Evolutionary conservation across 208 protist genomes (phyloP).

Genomic region (Entamoeba dispar): DNA sequence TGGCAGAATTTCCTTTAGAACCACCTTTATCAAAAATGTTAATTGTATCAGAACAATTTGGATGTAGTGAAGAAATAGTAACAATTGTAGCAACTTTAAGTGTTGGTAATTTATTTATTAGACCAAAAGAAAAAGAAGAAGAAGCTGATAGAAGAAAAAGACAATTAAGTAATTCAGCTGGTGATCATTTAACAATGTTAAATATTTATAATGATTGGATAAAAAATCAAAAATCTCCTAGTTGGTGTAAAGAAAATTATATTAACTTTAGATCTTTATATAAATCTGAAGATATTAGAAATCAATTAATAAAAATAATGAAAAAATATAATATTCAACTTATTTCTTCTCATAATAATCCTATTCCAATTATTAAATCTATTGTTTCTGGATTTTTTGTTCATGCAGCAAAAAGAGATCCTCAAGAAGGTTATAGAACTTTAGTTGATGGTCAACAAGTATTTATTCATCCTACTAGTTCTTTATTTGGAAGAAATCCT

Average conservation of each 20-base stretch:
- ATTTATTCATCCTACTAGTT: background rate
- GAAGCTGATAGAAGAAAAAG: slow-evolving; percentile 55
- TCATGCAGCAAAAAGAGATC: background rate
- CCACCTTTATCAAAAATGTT: background rate
- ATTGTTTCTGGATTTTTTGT: slow-evolving; percentile 72
- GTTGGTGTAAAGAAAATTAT: slow-evolving; percentile 83
- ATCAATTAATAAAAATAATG: slow-evolving; percentile 81
- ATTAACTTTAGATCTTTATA: slow-evolving; percentile 66
- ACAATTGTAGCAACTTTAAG: background rate
- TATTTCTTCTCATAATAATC: slow-evolving; percentile 35
- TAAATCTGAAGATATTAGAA: slow-evolving; percentile 62
- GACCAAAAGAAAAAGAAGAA: slow-evolving; percentile 6
- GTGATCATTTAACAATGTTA: slow-evolving; percentile 92
- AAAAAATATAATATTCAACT: slow-evolving; percentile 34
- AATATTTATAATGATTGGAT: slow-evolving; percentile 82
- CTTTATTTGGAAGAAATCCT: background rate
- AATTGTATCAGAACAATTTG: background rate
- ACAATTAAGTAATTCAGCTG: slow-evolving; percentile 51
- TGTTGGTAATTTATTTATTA: background rate
- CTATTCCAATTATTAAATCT: slow-evolving; percentile 47
- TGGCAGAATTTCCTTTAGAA: background rate
- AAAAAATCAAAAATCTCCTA: slow-evolving; percentile 49
- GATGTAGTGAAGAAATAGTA: background rate
- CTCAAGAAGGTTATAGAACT: background rate
- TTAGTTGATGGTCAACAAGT: background rate